A percentile compares a stretch with the other conserved stretches of the same genome.
These are phyloP conservation scores for Arctium minus DNA, from an alignment of 129 eudicot species.

Conservation along the genomic window DNA sequence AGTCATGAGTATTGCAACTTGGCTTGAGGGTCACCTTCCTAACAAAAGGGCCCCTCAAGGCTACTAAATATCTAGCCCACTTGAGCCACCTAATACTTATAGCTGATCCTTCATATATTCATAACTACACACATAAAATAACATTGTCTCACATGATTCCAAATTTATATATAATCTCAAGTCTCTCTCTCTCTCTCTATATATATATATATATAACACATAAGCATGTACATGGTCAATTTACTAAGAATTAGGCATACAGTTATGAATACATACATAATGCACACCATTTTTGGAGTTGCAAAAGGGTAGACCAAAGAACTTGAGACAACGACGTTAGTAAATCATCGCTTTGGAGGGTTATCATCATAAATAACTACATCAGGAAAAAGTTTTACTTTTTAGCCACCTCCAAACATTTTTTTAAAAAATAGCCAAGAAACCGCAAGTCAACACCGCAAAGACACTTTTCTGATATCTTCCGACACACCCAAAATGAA, in stretches of 20 bases:
- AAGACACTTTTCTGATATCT: neutral
- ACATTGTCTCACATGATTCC: neutral
- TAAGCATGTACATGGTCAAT: neutral
- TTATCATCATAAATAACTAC: neutral
- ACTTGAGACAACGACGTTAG: slow-evolving; percentile 14
- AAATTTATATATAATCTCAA: neutral
- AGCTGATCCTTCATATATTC: neutral
- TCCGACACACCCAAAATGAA: neutral
- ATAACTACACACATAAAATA: neutral
- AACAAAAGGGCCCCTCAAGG: slow-evolving; percentile 2
- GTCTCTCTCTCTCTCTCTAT: neutral
- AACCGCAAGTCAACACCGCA: neutral
- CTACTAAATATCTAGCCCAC: slow-evolving; percentile 12
- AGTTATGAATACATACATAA: neutral
- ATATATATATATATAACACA: neutral
- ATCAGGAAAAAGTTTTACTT: no score
- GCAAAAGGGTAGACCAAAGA: neutral
- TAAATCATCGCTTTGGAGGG: neutral
- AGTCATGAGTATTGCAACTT: slow-evolving; percentile 11
- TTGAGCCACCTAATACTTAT: neutral
- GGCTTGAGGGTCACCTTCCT: slow-evolving; percentile 4
- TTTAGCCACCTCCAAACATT: no score
- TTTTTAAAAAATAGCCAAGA: neutral
- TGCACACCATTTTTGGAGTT: neutral
- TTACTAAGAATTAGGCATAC: neutral